These are phyloP conservation scores for Acanthamoeba sp. DNA, from an alignment of 208 protist species.

Conservation along the genomic window DNA sequence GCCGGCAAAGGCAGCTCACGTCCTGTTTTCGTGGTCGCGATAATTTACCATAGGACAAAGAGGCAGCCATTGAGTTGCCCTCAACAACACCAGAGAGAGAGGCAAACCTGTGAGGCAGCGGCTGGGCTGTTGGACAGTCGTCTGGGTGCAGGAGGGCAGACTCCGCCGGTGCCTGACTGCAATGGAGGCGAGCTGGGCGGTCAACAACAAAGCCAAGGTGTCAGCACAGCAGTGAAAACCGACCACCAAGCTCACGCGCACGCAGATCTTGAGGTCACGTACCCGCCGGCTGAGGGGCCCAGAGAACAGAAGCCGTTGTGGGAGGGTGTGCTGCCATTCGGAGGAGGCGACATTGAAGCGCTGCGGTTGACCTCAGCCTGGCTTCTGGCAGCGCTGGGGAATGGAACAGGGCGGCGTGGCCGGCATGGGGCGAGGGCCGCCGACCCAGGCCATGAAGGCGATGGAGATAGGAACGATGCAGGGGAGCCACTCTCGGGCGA, in stretches of 20 bases:
- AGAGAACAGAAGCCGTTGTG: neutral
- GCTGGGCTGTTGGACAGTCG: slow-evolving; percentile 14
- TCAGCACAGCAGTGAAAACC: neutral
- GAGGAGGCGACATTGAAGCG: neutral
- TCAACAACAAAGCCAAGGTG: neutral
- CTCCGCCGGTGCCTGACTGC: neutral
- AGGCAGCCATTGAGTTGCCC: too few relatives aligned
- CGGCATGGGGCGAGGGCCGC: neutral
- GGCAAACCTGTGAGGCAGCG: neutral
- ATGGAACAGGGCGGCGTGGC: neutral
- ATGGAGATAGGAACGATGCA: neutral
- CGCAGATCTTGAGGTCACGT: neutral
- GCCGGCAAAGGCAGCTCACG: slow-evolving; percentile 38
- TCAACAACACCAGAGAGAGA: neutral
- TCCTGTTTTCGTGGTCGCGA: neutral
- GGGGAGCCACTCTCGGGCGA: neutral
- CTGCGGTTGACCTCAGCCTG: neutral
- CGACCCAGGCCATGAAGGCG: neutral
- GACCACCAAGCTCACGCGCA: neutral
- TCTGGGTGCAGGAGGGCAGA: neutral
- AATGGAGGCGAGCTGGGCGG: neutral
- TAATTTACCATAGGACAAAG: too few relatives aligned
- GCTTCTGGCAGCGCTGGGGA: neutral
- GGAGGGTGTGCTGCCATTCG: neutral
- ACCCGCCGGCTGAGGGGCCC: slow-evolving; percentile 3